phyloP scores from a whole-genome alignment of 2,329 filamentous ascomycete genomes.

The Aspergillus sp. region DNA sequence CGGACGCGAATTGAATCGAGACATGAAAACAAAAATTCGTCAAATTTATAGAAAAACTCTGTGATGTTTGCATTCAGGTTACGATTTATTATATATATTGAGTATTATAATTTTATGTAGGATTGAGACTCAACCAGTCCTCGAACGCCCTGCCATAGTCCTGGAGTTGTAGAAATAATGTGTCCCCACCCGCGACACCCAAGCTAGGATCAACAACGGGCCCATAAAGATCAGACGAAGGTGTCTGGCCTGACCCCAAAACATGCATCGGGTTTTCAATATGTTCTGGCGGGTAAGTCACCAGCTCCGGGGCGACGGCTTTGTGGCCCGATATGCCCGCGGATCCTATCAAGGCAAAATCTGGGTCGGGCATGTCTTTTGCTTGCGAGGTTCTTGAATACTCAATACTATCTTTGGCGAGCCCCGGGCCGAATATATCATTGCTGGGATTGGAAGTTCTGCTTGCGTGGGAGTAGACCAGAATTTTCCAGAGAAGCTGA shows the following conservation, averaged over 20 bases:
- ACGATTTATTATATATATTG: too few species aligned
- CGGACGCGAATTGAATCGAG: too few species aligned
- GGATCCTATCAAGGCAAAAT: conserved; percentile 35
- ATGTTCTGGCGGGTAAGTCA: conserved; percentile 31
- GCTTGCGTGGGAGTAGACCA: conserved; percentile 21
- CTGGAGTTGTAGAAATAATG: conserved; percentile 28
- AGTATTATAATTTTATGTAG: too few species aligned
- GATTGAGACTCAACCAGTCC: conserved; percentile 26
- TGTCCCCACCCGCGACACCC: conserved; percentile 12
- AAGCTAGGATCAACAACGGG: conserved; percentile 4
- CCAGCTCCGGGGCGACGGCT: conserved; percentile 29
- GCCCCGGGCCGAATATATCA: too few species aligned
- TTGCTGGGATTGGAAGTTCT: too few species aligned
- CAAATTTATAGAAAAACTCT: too few species aligned
- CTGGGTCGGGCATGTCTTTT: conserved; percentile 13
- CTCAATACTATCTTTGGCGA: too few species aligned
- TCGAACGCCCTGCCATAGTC: conserved; percentile 33
- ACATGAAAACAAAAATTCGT: too few species aligned
- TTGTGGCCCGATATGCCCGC: conserved; percentile 36
- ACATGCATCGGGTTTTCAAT: conserved; percentile 6
- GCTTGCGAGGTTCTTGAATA: too few species aligned
- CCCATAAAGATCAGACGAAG: conserved; percentile 4
- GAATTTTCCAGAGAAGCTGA: conserved; percentile 32
- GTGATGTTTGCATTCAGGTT: too few species aligned
- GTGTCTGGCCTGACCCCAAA: conserved; percentile 2